Evolutionary conservation across 1,139 yeast species (phyloP).

Genomic region (Kluyveromyces sp.): DNA sequence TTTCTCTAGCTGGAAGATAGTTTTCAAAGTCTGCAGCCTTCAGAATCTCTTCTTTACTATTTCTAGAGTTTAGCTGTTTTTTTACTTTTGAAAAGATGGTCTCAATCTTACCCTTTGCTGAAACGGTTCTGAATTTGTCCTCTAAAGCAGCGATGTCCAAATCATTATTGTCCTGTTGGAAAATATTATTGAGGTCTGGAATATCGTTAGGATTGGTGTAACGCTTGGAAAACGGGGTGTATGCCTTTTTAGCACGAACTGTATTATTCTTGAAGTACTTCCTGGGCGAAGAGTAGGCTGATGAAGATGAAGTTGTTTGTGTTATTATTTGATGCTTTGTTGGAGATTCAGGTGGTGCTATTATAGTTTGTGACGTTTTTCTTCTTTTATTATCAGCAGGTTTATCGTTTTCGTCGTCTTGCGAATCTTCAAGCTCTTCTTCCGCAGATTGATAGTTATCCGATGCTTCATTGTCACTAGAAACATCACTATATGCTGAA

Average conservation of each 20-base stretch:
- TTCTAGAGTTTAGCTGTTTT: slow-evolving; percentile 28
- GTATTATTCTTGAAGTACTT: slow-evolving; percentile 25
- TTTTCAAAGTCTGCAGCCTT: slow-evolving; percentile 24
- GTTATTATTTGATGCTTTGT: not conserved
- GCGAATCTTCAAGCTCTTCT: not conserved
- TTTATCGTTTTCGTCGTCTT: not conserved
- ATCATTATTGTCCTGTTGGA: slow-evolving; percentile 21
- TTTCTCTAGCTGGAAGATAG: slow-evolving; percentile 76
- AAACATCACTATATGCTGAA: too few species aligned
- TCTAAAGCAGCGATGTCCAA: slow-evolving; percentile 22
- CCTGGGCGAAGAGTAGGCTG: slow-evolving; percentile 5
- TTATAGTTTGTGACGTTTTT: not conserved
- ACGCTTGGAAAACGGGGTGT: slow-evolving; percentile 29
- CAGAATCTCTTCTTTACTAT: slow-evolving; percentile 26
- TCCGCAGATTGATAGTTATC: too few species aligned
- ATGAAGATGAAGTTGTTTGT: not conserved
- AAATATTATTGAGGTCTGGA: slow-evolving; percentile 27
- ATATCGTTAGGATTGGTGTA: slow-evolving; percentile 24
- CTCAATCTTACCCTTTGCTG: slow-evolving; percentile 24
- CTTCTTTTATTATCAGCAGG: not conserved
- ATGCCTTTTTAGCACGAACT: slow-evolving; percentile 29
- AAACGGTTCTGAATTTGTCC: slow-evolving; percentile 22
- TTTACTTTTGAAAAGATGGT: slow-evolving; percentile 30
- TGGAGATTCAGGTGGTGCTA: not conserved
- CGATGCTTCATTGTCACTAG: too few species aligned